These are phyloP conservation scores for Geotrichum klebahnii DNA, from an alignment of 1,139 yeast genomes.

Conservation along the genomic window DNA sequence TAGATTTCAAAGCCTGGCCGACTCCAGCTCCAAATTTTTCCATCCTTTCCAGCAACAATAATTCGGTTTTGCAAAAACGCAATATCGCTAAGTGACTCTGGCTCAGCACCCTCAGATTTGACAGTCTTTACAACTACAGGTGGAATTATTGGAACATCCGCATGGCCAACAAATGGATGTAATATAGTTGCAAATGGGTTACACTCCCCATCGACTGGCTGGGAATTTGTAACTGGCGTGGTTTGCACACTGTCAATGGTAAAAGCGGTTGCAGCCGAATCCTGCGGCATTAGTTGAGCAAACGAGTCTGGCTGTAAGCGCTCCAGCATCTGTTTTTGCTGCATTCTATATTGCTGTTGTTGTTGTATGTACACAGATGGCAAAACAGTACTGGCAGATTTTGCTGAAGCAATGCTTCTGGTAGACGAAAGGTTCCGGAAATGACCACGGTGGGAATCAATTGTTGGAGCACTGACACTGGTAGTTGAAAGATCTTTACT, in stretches of 20 bases:
- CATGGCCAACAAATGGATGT: conserved; percentile 17
- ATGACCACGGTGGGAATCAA: conserved; percentile 1
- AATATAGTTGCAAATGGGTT: conserved; percentile 8
- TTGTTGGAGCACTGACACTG: neutral
- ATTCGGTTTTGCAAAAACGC: conserved; percentile 13
- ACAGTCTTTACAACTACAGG: conserved; percentile 18
- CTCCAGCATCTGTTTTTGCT: too few relatives aligned
- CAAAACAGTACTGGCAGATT: conserved; percentile 2
- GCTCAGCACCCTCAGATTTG: conserved; percentile 6
- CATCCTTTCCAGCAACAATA: conserved; percentile 18
- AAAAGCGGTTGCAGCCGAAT: neutral
- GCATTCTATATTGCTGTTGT: conserved; percentile 10
- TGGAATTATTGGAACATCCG: conserved; percentile 19
- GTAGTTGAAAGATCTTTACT: neutral
- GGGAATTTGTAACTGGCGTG: conserved; percentile 15
- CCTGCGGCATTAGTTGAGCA: conserved; percentile 3
- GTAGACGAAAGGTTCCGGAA: conserved; percentile 1
- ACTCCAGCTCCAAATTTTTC: conserved; percentile 19
- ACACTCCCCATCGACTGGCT: conserved; percentile 6
- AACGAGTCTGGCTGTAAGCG: too few relatives aligned
- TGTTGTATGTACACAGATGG: conserved; percentile 12
- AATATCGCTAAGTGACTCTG: conserved; percentile 15
- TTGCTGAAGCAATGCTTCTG: conserved; percentile 2
- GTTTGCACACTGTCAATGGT: neutral
- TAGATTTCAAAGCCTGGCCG: too few relatives aligned